A percentile compares a stretch with the other conserved stretches of the same genome.
phyloP scores from a whole-genome alignment of 2,329 filamentous ascomycete genomes.

The Volutella citrinella region DNA sequence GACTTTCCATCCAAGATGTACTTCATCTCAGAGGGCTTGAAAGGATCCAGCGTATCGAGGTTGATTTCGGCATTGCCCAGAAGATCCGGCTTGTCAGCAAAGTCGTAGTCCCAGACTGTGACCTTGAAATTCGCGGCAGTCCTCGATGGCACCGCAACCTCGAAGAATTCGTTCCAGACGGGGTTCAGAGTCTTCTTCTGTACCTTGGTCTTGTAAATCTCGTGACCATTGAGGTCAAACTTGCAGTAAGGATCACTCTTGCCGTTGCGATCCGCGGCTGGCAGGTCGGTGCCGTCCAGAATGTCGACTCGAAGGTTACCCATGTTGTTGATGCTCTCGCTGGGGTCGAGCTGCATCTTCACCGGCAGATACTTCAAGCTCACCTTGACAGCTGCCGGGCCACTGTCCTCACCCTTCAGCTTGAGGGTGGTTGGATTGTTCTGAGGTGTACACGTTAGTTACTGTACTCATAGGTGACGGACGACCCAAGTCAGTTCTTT shows the following conservation, averaged over 20 bases:
- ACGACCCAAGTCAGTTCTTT: too few species aligned
- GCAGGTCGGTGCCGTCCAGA: slow-evolving; percentile 81
- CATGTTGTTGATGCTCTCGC: slow-evolving; percentile 99
- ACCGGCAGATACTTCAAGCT: slow-evolving; percentile 94
- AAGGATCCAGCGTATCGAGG: slow-evolving; percentile 78
- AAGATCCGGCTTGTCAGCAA: slow-evolving; percentile 90
- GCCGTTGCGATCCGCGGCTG: slow-evolving; percentile 90
- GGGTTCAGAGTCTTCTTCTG: slow-evolving; percentile 97
- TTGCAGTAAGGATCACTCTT: slow-evolving; percentile 97
- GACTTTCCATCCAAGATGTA: slow-evolving; percentile 85
- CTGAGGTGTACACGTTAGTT: slow-evolving; percentile 38
- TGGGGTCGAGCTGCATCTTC: slow-evolving; percentile 89
- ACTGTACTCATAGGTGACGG: too few species aligned
- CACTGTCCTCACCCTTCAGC: slow-evolving; percentile 73
- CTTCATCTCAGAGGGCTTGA: slow-evolving; percentile 71
- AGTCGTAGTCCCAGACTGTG: slow-evolving; percentile 93
- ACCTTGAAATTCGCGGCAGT: slow-evolving; percentile 80
- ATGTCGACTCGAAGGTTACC: slow-evolving; percentile 92
- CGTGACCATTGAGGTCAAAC: slow-evolving; percentile 84
- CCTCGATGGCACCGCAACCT: slow-evolving; percentile 75
- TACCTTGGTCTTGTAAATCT: slow-evolving; percentile 91
- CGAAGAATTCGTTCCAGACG: slow-evolving; percentile 95
- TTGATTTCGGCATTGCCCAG: slow-evolving; percentile 76
- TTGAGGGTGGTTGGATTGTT: slow-evolving; percentile 86
- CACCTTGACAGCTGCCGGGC: slow-evolving; percentile 73